phyloP scores from a whole-genome alignment of 768 basidiomycete species.

The Harrya chromipes region DNA sequence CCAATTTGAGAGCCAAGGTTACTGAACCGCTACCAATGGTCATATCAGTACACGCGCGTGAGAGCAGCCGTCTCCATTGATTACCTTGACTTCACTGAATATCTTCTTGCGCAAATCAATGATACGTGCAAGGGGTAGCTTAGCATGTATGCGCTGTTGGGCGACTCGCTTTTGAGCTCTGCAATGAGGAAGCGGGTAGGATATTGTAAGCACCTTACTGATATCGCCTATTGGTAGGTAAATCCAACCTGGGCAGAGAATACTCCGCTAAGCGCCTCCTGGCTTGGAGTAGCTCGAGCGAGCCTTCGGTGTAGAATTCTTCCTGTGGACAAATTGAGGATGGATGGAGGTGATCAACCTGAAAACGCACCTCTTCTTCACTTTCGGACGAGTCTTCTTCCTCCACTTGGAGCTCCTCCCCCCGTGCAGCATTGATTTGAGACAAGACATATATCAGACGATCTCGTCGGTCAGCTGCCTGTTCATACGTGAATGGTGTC shows the following conservation, averaged over 20 bases:
- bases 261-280: constrained; percentile 86
- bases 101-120: constrained; percentile 92
- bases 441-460: constrained; percentile 93
- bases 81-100: constrained; percentile 85
- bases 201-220: constrained; percentile 77
- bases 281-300: constrained; percentile 81
- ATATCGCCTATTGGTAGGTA: constrained; percentile 49
- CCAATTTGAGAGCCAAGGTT: constrained; percentile 98
- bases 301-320: constrained; percentile 94
- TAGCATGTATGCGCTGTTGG: constrained; percentile 89
- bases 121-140: constrained; percentile 80
- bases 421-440: constrained; percentile 86
- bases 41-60: not conserved
- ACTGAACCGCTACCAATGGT: constrained; percentile 63
- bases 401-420: constrained; percentile 74
- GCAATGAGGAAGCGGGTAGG: constrained; percentile 40
- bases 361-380: constrained; percentile 66
- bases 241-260: constrained; percentile 91
- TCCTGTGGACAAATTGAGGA: constrained; percentile 45
- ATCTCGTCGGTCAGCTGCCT: constrained; percentile 96
- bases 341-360: not conserved
- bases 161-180: constrained; percentile 95
- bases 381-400: constrained; percentile 66
- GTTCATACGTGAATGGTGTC: constrained; percentile 19
- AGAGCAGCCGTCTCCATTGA: constrained; percentile 10